Evolutionary conservation across 139 green algal genomes (phyloP), one percentile per base, ranked within the genome.

Genomic region (Astrephomene gubernaculifera): DNA sequence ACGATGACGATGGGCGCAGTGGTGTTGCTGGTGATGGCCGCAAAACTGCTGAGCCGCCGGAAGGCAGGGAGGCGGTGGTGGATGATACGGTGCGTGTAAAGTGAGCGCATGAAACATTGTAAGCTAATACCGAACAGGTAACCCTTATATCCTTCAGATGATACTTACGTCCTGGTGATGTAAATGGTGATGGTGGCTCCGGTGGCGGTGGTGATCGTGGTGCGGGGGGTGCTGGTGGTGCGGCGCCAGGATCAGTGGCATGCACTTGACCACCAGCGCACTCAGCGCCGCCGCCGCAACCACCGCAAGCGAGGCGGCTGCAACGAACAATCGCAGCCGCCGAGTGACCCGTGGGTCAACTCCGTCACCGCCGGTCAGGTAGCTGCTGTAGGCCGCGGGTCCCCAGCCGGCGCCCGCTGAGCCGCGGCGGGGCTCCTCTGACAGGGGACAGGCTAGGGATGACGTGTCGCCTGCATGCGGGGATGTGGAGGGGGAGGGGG

Each of bases 251-350:
- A 84, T 49, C 24, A 84, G 78, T 1, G 78, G 78, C 78, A 84
- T 84, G 78, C 78, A 84, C 63, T 84, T 84, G 63, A 84, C 63
- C 44, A 84, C 63, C n/a, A 84, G 61, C 41, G 78, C 78, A 4
- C n/a, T n/a, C 22, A 52, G 24, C 6, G 63, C 78, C 31, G 78
- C 63, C 2, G 78, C 78, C 43, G 24, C 43, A 39, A 84, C 31
- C 21, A 65, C 33, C 8, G 63, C 78, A 2, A 54, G 10, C 0
- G 78, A 75, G 78, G 78, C 78, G 6, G 43, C 78, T 1, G 7
- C 78, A n/a, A 84, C 78, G 44, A 84, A 84, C 25, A 65, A 8
- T 14, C 78, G 43, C 78, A 84, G 78, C 4, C 78, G 43, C 12
- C 33, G 21, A 36, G 25, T 31, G 33, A 71, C 38, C 21, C 54